Conservation (phyloP, 1,284 basidiomycete genomes). For the Porogramme epimiltina region DNA sequence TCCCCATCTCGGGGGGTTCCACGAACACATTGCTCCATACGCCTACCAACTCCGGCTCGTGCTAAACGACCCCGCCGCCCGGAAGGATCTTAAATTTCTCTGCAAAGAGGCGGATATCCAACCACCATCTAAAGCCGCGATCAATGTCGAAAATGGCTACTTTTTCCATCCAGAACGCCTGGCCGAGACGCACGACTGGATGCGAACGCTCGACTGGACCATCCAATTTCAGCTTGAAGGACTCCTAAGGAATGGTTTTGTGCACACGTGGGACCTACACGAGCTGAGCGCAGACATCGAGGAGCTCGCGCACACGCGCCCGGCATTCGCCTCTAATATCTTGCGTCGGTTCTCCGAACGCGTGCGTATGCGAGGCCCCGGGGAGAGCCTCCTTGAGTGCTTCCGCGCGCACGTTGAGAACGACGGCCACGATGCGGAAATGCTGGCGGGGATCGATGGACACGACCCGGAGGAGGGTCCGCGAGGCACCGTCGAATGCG, state of each 20-base stretch:
- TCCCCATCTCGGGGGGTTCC: conserved; percentile 53
- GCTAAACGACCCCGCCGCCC: conserved; percentile 43
- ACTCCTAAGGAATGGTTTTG: conserved; percentile 56
- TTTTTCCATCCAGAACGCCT: conserved; percentile 55
- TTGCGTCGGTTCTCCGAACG: conserved; percentile 52
- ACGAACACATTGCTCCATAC: conserved; percentile 57
- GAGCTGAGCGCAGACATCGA: conserved; percentile 44
- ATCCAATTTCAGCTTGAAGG: conserved; percentile 73
- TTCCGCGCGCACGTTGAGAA: conserved; percentile 41
- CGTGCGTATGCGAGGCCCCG: conserved; percentile 41
- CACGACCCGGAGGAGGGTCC: conserved; percentile 1
- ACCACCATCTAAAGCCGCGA: conserved; percentile 33
- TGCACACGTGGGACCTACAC: conserved; percentile 53
- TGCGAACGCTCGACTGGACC: conserved; percentile 51
- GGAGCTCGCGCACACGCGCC: conserved; percentile 36
- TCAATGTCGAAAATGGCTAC: conserved; percentile 47
- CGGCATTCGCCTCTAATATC: conserved; percentile 41
- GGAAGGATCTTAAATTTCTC: conserved; percentile 47
- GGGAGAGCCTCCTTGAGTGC: conserved; percentile 49
- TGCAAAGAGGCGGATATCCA: conserved; percentile 53
- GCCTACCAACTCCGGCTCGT: conserved; percentile 66
- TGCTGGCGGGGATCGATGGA: conserved; percentile 1
- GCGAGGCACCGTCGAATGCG: conserved; percentile 47
- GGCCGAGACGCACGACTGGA: conserved; percentile 40
- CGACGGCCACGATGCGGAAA: conserved; percentile 1